These are phyloP conservation scores for Daucus carota DNA, from an alignment of 129 eudicot genomes.

Conservation along the genomic window DH1_v3.0 NC_030388.2:28482501-28483000, in stretches of 20 bases:
- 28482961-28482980: background rate
- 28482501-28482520: background rate
- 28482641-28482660: slow-evolving; percentile 5
- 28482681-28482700: background rate
- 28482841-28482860: background rate
- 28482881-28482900: background rate
- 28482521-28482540: background rate
- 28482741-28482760: background rate
- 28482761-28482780: slow-evolving; percentile 4
- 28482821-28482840: background rate
- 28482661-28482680: background rate
- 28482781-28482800: background rate
- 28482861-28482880: background rate
- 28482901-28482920: background rate
- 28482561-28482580: slow-evolving; percentile 11
- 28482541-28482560: background rate
- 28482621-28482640: background rate
- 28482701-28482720: background rate
- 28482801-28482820: background rate
- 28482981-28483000: background rate
- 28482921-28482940: background rate
- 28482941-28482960: background rate
- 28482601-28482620: background rate
- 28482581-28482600: slow-evolving; percentile 1
- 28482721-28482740: slow-evolving; percentile 2